Evolutionary conservation across 208 protist species (phyloP).

Genomic region (Crithidia thermophila): DNA sequence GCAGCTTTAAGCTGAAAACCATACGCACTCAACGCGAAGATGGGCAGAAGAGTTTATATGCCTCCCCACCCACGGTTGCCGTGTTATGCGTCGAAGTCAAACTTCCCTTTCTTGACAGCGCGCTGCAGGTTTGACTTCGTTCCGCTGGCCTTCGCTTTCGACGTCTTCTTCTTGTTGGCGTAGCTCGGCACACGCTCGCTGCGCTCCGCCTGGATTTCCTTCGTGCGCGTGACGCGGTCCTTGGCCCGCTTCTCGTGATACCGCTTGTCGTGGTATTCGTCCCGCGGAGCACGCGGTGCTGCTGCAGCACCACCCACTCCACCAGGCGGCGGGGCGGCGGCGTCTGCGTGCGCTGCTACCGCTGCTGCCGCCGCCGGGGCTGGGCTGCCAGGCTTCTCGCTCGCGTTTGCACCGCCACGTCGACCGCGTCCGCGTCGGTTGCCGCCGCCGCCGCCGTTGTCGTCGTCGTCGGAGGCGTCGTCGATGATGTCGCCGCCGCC

Average conservation of each 20-base stretch:
- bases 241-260: conserved; percentile 62
- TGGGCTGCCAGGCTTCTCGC: background rate
- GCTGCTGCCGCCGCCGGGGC: background rate
- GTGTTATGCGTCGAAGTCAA: conserved; percentile 15
- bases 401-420: background rate
- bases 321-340: background rate
- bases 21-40: too few relatives aligned
- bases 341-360: background rate
- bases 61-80: background rate
- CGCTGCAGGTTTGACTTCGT: conserved; percentile 21
- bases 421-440: conserved; percentile 10
- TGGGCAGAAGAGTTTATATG: background rate
- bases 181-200: conserved; percentile 41
- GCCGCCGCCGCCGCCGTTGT: background rate
- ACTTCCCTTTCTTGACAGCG: conserved; percentile 20
- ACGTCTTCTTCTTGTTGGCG: conserved; percentile 77
- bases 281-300: conserved; percentile 33
- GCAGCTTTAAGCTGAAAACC: too few relatives aligned
- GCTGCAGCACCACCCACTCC: background rate
- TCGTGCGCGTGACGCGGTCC: conserved; percentile 43
- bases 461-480: conserved; percentile 24
- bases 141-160: conserved; percentile 21
- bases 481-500: conserved; percentile 35
- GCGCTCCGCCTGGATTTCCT: conserved; percentile 45
- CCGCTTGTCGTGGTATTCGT: conserved; percentile 79